Conservation (phyloP, 1,284 basidiomycete species). For the Lentinula novae-zelandiae region DNA sequence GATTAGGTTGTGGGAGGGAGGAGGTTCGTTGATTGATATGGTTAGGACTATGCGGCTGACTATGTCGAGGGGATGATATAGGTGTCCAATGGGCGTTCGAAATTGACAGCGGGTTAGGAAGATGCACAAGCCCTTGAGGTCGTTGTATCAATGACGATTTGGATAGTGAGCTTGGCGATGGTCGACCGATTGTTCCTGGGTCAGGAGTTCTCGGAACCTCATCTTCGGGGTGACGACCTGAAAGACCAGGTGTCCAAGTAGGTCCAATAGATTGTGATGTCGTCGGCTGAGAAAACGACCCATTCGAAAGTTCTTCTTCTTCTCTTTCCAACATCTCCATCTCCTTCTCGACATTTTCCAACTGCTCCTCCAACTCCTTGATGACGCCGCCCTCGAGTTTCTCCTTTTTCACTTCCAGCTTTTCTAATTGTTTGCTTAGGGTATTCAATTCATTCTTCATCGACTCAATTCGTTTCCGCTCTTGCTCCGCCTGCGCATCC, state of each 20-base stretch:
- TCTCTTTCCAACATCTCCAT: slow-evolving; percentile 42
- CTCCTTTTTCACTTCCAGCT: slow-evolving; percentile 48
- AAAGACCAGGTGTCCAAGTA: slow-evolving; percentile 2
- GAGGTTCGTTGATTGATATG: slow-evolving; percentile 23
- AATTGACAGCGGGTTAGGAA: background rate
- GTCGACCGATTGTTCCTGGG: background rate
- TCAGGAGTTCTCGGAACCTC: background rate
- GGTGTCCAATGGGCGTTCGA: slow-evolving; percentile 16
- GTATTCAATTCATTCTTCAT: slow-evolving; percentile 44
- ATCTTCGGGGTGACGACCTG: background rate
- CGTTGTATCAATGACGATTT: background rate
- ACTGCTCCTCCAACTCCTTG: slow-evolving; percentile 52
- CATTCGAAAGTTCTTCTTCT: slow-evolving; percentile 5
- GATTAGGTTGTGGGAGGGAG: slow-evolving; percentile 15
- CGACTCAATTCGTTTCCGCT: slow-evolving; percentile 55
- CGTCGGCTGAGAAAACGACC: slow-evolving; percentile 20
- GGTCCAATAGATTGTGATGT: slow-evolving; percentile 13
- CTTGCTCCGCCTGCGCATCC: slow-evolving; percentile 51
- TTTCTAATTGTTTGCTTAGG: slow-evolving; percentile 48
- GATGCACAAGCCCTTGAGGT: background rate
- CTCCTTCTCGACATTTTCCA: slow-evolving; percentile 44
- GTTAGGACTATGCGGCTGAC: slow-evolving; percentile 11
- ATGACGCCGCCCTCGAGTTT: slow-evolving; percentile 46
- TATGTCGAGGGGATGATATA: slow-evolving; percentile 13
- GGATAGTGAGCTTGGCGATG: background rate